A percentile compares a stretch with the other conserved stretches of the same genome.
Conservation (phyloP, 1,139 yeast genomes). For the Geotrichum siamense region DNA sequence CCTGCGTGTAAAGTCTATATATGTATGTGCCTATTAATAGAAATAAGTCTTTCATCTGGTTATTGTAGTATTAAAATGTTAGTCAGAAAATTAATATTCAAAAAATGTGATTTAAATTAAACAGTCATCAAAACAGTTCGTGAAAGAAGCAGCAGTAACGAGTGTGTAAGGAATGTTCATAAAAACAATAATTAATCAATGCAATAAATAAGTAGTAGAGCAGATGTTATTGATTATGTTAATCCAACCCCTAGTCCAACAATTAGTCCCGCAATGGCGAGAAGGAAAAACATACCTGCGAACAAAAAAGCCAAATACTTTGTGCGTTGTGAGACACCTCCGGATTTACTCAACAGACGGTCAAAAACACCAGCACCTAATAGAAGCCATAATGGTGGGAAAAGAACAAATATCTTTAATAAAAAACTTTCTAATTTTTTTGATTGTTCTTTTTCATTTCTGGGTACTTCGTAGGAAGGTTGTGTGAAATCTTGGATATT, state of each 20-base stretch:
- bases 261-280: slow-evolving; percentile 16
- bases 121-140: too few relatives aligned
- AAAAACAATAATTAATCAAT: too few relatives aligned
- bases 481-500: neutral
- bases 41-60: too few relatives aligned
- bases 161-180: too few relatives aligned
- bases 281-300: slow-evolving; percentile 11
- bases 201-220: too few relatives aligned
- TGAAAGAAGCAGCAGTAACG: too few relatives aligned
- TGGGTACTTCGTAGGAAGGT: neutral
- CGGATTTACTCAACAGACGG: slow-evolving; percentile 8
- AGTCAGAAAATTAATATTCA: too few relatives aligned
- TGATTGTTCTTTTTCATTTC: neutral
- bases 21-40: too few relatives aligned
- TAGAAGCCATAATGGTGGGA: slow-evolving; percentile 19
- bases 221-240: too few relatives aligned
- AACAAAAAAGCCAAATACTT: slow-evolving; percentile 14
- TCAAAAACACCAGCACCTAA: slow-evolving; percentile 17
- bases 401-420: slow-evolving; percentile 10
- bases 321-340: slow-evolving; percentile 13
- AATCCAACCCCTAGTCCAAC: slow-evolving; percentile 17
- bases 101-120: too few relatives aligned
- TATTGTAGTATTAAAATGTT: too few relatives aligned
- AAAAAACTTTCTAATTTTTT: slow-evolving; percentile 10
- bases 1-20: too few relatives aligned